Evolutionary conservation across 1,139 yeast species (phyloP), one percentile per base, ranked within the genome.

Genomic region (Debaryomycetaceae sp.): DNA sequence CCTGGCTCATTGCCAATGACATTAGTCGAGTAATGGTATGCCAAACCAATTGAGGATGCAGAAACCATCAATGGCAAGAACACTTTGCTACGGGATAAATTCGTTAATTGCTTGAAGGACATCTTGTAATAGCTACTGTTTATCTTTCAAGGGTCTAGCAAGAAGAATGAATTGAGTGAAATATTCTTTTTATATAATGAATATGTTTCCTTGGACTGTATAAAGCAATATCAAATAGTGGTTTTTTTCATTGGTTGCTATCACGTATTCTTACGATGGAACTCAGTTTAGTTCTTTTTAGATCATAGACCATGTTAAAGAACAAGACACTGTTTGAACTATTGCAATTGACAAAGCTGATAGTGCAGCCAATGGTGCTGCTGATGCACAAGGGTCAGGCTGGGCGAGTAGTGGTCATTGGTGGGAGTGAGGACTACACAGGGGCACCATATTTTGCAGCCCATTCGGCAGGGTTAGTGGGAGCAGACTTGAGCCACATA

Each of bases 371-470:
- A 6, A 68, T 93, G 36, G 68, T 78, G 6, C 80, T 88, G 5
- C 55, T 65, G 6, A 85, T 87, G 61, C 87, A 93, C 66, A 93
- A 93, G 62, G 99, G 99, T 36, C 98, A 93, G 66, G 87, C 91
- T 3, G 98, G 98, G 5, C 75, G 89, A 49, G 73, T 93, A 5
- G 90, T 85, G 6, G 89, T 93, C 0, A 78, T 93, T 47, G 99
- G 99, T 11, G 99, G 99, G 1, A 85, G 95, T 61, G 95, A 87
- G 60, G 97, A 91, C 58, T 89, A 87, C 61, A 91, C 98, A 0
- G 99, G 99, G 0, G 99, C 99, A 0, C 99, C 99, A 2, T 93
- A 75, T 66, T 93, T 93, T 62, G 78, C 96, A 24, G 85, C 95
- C 9, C 84, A 87, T 59, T 87, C 97, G 1, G 81, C 95, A 1